Evolutionary conservation across 805 yeast genomes (phyloP), one percentile per base, ranked within the genome.

Genomic region (Nematodospora valgi): DNA sequence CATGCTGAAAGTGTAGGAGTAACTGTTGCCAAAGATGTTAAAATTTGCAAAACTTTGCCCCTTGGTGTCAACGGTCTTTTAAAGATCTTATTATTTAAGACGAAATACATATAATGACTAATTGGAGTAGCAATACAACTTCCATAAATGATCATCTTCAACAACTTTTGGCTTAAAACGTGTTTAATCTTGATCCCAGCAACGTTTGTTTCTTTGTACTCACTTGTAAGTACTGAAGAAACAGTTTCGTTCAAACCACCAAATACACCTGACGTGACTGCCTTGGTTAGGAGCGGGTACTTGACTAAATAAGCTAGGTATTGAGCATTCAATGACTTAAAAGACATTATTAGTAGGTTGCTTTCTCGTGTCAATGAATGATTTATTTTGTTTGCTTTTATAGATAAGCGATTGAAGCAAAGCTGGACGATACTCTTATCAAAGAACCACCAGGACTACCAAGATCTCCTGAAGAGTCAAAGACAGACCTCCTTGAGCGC

Each of bases 271-370:
- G 79, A 69, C 0, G 86, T 80, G 13, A 72, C 43, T 1, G 80
- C 64, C 48, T 80, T 80, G 32, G 85, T 79, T 30, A 74, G 52
- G 9, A 80, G 53, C 1, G 87, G 87, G 40, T 76, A 62, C 38
- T 58, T 63, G 6, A 55, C 47, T 26, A 80, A 51, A 22, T 59
- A 56, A 2, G 46, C 35, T 17, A 73, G 54, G 43, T 78, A 68
- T 37, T 45, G 39, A 8, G 45, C 40, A 43, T 64, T 66, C 10
- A 40, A 32, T 31, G 23, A 20, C 18, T 28, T 27, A 21, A 38
- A 35, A 2, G 34, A 25, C 32, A 22, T 22, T 35, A 34, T 32
- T 17, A 13, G 29, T 26, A n/a, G n/a, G n/a, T n/a, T n/a, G n/a
- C n/a, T n/a, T n/a, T n/a, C n/a, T n/a, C n/a, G n/a, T n/a, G n/a